Base-by-base conservation (phyloP, 192 early-diverging fungal species). In the Chytriomyces sp. region DNA sequence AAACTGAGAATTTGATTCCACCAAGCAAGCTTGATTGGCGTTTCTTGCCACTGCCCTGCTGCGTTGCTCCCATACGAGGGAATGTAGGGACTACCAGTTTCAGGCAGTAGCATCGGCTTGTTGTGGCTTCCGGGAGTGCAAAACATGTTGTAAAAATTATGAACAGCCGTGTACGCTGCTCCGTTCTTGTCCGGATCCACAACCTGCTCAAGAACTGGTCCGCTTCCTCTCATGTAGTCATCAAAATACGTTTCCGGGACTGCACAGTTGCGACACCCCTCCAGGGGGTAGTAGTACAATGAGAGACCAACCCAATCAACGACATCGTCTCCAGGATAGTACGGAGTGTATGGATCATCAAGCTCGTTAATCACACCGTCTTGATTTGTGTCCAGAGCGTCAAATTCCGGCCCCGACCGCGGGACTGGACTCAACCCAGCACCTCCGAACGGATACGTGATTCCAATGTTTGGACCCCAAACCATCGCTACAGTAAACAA, bases 381-480 rank as follows among this genome's bases (percentile, higher is more conserved):
- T 7, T 53, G 23, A 64, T 84, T 82, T 46, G 81, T 84, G 48
- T 84, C 82, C n/a, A 84, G 77, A 11, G 24, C 49, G 11, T 44
- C 23, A 69, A 80, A 79, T 6, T 84, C 72, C 7, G 71, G 28
- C 2, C 26, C 74, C 7, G 20, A 24, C 18, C 28, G 10, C 0
- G 71, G n/a, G 16, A 70, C 47, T 28, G 20, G 8, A 13, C 23
- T 23, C 10, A 35, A 59, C 8, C 43, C 35, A n/a, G 13, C 69
- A n/a, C 69, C 69, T 45, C 7, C 62, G 71, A 78, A 86, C 16
- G 85, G 85, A 64, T 86, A 86, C 7, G 50, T 28, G 57, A 82
- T 69, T 10, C 83, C 85, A 7, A 86, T 59, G 73, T 86, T 86
- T 13, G 85, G 85, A 20, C 74, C 76, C 85, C 85, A 86, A 5